Base-by-base conservation (phyloP, 140 eudicot genomes). In the Stevia rebaudiana region DNA sequence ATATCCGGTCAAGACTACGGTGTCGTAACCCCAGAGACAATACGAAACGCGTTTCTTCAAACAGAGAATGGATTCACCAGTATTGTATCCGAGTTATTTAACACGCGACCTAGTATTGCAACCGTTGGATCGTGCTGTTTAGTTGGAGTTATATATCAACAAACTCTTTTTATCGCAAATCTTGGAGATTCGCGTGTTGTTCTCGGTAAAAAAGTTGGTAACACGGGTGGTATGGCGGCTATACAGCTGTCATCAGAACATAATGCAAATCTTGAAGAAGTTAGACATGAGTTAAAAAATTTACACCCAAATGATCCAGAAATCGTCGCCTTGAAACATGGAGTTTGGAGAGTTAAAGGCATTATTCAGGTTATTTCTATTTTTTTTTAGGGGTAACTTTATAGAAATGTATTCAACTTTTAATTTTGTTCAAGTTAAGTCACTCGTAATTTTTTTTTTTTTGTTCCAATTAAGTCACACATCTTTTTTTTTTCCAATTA, bases 281-380 rank as follows among this genome's bases (percentile, higher is more conserved):
- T 84, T 53, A 78, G 97, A 73, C 79, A 69, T 18, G 95, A 90
- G 63, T 72, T 90, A 25, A 67, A 62, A 52, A 70, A 54, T 23
- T 60, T 82, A 28, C 95, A 90, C 66, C 97, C 97, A 16, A 53
- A 84, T 51, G 95, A 86, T 75, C 86, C 95, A 9, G 70, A 83
- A 30, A 84, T 90, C 13, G 97, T 90, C 37, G 84, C 81, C 59
- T 63, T 86, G 54, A 90, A 86, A 63, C 94, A 90, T 75, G 86
- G 84, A 37, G 95, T 86, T 49, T 90, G 97, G 97, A 79, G 92
- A 49, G 97, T 89, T 36, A 89, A 89, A 78, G 97, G 97, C 76
- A 78, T 89, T 54, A 89, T 89, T 77, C 97, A 89, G 97, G 95
- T 89, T 68, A 63, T 52, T 61, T 39, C 37, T 33, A 54, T 19